A percentile compares a stretch with the other conserved stretches of the same genome.
Conservation (phyloP, 2,329 filamentous ascomycete species). For the Rasamsonia emersonii region DNA sequence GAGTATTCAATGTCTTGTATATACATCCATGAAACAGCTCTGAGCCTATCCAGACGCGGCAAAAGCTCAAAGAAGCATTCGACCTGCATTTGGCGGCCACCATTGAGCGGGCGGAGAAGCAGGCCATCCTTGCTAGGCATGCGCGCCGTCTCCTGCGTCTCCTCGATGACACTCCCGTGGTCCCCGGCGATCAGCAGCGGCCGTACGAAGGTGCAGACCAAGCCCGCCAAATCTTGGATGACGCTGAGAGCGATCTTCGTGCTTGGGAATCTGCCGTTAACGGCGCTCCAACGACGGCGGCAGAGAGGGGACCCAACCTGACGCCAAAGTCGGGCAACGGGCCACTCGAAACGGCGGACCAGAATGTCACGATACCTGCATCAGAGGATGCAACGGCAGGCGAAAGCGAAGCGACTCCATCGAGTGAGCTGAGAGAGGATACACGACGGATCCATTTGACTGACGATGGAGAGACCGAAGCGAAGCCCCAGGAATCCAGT, state of each 20-base stretch:
- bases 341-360: background rate
- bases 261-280: slow-evolving; percentile 57
- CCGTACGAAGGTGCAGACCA: slow-evolving; percentile 57
- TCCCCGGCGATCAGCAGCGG: slow-evolving; percentile 71
- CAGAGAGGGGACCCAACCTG: slow-evolving; percentile 36
- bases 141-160: slow-evolving; percentile 75
- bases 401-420: background rate
- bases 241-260: slow-evolving; percentile 80
- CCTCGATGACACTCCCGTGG: slow-evolving; percentile 80
- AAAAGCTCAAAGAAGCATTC: slow-evolving; percentile 94
- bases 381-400: background rate
- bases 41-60: slow-evolving; percentile 59
- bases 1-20: slow-evolving; percentile 28
- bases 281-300: slow-evolving; percentile 44
- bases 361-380: background rate
- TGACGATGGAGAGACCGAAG: slow-evolving; percentile 1
- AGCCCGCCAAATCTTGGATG: slow-evolving; percentile 79
- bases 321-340: slow-evolving; percentile 21
- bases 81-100: slow-evolving; percentile 79
- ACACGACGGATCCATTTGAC: background rate
- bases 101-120: slow-evolving; percentile 94
- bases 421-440: background rate
- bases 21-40: background rate
- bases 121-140: slow-evolving; percentile 86
- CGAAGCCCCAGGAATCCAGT: too few relatives aligned